Evolutionary conservation across 1,284 basidiomycete genomes (phyloP).

Genomic region (Polyporus tsugae): DNA sequence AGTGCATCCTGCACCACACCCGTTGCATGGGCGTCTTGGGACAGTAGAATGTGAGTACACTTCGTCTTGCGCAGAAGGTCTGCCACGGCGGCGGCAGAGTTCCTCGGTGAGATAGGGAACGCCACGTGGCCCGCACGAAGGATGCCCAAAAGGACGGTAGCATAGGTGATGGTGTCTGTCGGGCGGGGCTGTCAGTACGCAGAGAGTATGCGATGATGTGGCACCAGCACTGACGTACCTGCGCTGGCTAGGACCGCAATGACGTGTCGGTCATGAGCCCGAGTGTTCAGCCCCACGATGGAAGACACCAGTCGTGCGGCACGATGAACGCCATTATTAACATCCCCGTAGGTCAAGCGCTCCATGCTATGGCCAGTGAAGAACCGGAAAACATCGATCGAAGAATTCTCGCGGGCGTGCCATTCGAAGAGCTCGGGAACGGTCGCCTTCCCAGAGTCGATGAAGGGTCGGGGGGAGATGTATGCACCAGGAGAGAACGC

Average conservation of each 20-base stretch:
- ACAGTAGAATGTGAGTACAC: slow-evolving; percentile 38
- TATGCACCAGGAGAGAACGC: background rate
- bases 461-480: background rate
- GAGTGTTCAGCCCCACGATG: background rate
- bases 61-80: slow-evolving; percentile 43
- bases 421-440: slow-evolving; percentile 47
- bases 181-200: background rate
- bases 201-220: background rate
- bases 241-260: background rate
- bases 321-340: slow-evolving; percentile 28
- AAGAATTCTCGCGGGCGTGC: slow-evolving; percentile 41
- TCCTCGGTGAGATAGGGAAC: slow-evolving; percentile 49
- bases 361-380: slow-evolving; percentile 30
- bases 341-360: slow-evolving; percentile 38
- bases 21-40: slow-evolving; percentile 17
- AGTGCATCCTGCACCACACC: slow-evolving; percentile 8
- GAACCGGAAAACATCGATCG: slow-evolving; percentile 46
- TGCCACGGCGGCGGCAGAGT: slow-evolving; percentile 46
- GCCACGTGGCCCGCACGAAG: slow-evolving; percentile 32
- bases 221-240: background rate
- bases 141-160: slow-evolving; percentile 37
- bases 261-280: background rate
- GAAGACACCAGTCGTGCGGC: slow-evolving; percentile 8
- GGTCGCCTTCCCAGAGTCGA: background rate
- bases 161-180: slow-evolving; percentile 43